phyloP scores from a whole-genome alignment of 768 basidiomycete species.

The Hemileccinum impolitum region DNA sequence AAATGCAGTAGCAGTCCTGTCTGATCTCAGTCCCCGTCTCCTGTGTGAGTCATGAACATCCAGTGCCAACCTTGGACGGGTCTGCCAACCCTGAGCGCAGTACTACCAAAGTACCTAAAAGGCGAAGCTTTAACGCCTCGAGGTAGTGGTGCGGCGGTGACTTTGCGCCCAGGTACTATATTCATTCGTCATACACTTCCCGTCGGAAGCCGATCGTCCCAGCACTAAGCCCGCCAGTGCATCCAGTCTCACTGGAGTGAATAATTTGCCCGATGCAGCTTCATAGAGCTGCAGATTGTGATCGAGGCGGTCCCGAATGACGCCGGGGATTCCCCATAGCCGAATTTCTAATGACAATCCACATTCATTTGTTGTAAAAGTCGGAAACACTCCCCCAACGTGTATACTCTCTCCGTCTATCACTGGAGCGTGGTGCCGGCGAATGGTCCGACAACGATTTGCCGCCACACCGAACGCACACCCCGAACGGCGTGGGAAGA shows the following conservation, averaged over 20 bases:
- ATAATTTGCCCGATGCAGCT: constrained; percentile 5
- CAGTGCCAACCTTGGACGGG: constrained; percentile 11
- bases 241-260: constrained; percentile 9
- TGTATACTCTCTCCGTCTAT: constrained; percentile 29
- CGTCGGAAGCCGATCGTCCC: constrained; percentile 24
- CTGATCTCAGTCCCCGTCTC: constrained; percentile 13
- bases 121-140: constrained; percentile 27
- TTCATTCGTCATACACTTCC: constrained; percentile 29
- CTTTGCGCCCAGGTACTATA: constrained; percentile 26
- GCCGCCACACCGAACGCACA: constrained; percentile 14
- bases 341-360: constrained; percentile 30
- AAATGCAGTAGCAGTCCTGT: constrained; percentile 8
- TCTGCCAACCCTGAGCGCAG: constrained; percentile 33
- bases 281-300: constrained; percentile 1
- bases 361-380: constrained; percentile 20
- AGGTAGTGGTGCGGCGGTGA: constrained; percentile 31
- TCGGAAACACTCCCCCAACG: constrained; percentile 25
- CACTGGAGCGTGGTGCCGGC: constrained; percentile 19
- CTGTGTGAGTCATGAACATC: constrained; percentile 12
- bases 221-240: constrained; percentile 19
- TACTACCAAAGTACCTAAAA: constrained; percentile 28
- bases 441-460: constrained; percentile 22
- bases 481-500: constrained; percentile 21
- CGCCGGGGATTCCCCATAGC: constrained; percentile 13
- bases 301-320: constrained; percentile 24